Conservation (phyloP, 345 rosid genomes). For the Corchorus capsularis region DNA sequence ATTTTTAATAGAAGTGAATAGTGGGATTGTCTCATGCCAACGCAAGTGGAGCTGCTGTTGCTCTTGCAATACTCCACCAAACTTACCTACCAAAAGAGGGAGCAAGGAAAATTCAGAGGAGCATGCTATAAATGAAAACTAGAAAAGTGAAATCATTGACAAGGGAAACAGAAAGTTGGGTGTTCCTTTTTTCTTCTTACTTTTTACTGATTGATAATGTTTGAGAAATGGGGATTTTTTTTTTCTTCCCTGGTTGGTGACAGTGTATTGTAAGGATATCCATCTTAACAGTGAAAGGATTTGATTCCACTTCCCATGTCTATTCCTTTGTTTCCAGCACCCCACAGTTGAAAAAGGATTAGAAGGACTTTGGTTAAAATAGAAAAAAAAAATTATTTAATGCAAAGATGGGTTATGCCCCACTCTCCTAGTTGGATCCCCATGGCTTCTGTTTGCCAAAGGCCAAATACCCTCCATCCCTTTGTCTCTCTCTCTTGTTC, state of each 20-base stretch:
- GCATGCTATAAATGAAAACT: constrained; percentile 7
- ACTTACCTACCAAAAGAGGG: constrained; percentile 20
- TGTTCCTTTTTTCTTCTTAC: neutral
- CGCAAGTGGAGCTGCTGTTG: neutral
- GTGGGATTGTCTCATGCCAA: constrained; percentile 16
- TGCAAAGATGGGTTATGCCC: neutral
- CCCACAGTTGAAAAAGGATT: neutral
- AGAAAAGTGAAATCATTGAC: neutral
- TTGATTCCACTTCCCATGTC: constrained; percentile 11
- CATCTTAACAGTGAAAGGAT: neutral
- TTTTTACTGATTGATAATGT: neutral
- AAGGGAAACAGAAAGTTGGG: neutral
- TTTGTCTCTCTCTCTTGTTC: neutral
- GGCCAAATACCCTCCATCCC: neutral
- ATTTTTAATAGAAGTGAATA: neutral
- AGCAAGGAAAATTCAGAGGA: constrained; percentile 8
- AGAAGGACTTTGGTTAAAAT: neutral
- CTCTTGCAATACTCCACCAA: constrained; percentile 2
- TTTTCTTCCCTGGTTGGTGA: neutral
- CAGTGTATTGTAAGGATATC: neutral
- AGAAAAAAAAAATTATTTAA: neutral
- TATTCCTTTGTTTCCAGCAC: constrained; percentile 1
- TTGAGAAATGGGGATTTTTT: neutral
- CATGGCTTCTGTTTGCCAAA: neutral
- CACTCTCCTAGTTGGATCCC: neutral